Base-by-base conservation (phyloP, 169 alveolate genomes). In the Fabrea salina region DNA sequence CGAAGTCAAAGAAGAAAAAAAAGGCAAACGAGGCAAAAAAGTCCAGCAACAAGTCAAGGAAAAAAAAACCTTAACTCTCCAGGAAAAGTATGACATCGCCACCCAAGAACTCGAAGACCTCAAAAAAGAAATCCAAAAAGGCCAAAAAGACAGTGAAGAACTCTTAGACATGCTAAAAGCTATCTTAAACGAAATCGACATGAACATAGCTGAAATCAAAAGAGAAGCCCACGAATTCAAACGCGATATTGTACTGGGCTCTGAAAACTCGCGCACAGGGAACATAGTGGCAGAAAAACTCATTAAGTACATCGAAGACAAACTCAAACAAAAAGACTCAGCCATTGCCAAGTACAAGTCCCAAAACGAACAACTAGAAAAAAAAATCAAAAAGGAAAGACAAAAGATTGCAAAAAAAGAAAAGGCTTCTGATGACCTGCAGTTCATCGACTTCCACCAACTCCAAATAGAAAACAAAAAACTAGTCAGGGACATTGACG, bases 401-500 rank as follows among this genome's bases (percentile, higher is more conserved):
- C 84, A 86, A 27, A 70, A 88, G 58, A 87, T 88, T 7, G 79
- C 76, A 61, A 91, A 91, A 58, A 92, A 91, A 74, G 94, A 87
- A 53, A 32, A 43, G n/a, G 54, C 51, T 40, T 6, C 66, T 40
- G 96, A 93, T 76, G 98, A 90, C 44, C 59, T 93, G 68, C 93
- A 93, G 80, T 90, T 88, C 50, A 92, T 94, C 81, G 98, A 96
- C 85, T 92, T 96, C 67, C 97, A 96, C 85, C 92, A 96, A 83
- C 84, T 96, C 67, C 89, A 96, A 82, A 96, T 96, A 30, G 98
- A 96, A 57, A 96, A 96, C 78, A 91, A 93, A 75, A 95, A 93
- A 80, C 94, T 93, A 70, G 98, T 94, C 2, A 91, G 84, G 44
- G 95, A 90, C 67, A 91, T 96, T 41, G 98, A 93, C 82, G 97